A percentile compares a stretch with the other conserved stretches of the same genome.
These are phyloP conservation scores for Fomes fomentarius DNA, from an alignment of 1,284 basidiomycete genomes.

Conservation along the genomic window DNA sequence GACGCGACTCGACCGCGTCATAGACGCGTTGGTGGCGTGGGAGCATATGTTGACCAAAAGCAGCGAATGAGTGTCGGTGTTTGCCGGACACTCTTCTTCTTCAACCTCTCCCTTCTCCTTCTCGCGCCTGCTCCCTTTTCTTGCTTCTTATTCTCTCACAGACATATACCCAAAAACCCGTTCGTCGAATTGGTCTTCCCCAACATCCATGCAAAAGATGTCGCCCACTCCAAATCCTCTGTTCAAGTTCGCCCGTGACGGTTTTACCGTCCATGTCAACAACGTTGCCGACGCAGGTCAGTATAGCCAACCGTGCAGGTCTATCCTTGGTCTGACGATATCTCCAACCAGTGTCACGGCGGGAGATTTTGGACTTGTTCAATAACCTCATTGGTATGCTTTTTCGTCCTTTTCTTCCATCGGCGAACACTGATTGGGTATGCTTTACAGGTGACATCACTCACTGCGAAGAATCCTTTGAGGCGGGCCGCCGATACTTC, in stretches of 20 bases:
- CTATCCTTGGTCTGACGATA: too few relatives aligned
- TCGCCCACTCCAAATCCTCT: conserved; percentile 30
- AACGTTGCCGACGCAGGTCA: conserved; percentile 45
- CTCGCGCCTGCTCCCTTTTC: conserved; percentile 18
- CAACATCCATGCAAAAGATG: conserved; percentile 16
- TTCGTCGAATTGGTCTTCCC: conserved; percentile 6
- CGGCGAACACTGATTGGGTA: not conserved
- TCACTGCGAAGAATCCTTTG: conserved; percentile 42
- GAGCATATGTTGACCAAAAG: conserved; percentile 18
- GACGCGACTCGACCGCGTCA: too few relatives aligned
- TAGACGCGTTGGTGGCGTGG: conserved; percentile 32
- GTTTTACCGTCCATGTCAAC: conserved; percentile 46
- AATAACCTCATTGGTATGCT: conserved; percentile 54
- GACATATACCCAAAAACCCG: conserved; percentile 19
- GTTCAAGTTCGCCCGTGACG: conserved; percentile 40
- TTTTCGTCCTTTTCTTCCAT: not conserved
- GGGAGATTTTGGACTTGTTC: conserved; percentile 60
- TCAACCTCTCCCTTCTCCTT: conserved; percentile 20
- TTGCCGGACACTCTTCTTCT: conserved; percentile 28
- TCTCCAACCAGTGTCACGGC: conserved; percentile 49
- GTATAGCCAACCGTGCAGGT: conserved; percentile 19
- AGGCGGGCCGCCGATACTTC: conserved; percentile 44
- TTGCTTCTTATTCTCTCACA: conserved; percentile 24
- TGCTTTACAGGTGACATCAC: conserved; percentile 48
- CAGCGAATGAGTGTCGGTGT: conserved; percentile 12